phyloP scores from a whole-genome alignment of 2,329 filamentous ascomycete species.

The Penicillium sclerotiorum region DNA sequence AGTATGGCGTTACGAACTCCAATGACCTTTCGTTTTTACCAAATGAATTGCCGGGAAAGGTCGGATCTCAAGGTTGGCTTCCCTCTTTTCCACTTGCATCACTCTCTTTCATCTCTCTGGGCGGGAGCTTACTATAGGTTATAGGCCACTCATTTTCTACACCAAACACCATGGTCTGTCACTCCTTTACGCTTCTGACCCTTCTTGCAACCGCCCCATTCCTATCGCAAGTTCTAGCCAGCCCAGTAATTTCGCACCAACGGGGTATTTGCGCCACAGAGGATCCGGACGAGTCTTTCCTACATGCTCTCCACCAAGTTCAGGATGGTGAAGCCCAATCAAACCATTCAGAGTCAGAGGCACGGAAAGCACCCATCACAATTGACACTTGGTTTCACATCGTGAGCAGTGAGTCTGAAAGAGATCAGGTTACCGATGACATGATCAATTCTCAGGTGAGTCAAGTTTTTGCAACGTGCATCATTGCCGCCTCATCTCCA shows the following conservation, averaged over 20 bases:
- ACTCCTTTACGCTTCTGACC: constrained; percentile 23
- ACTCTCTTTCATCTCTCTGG: constrained; percentile 2
- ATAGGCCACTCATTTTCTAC: constrained; percentile 12
- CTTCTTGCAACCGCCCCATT: constrained; percentile 21
- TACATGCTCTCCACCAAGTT: constrained; percentile 29
- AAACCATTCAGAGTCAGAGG: constrained; percentile 14
- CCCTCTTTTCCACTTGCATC: not conserved
- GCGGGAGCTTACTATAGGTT: too few species aligned
- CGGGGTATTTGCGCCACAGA: constrained; percentile 37
- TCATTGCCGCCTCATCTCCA: not conserved
- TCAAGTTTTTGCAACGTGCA: not conserved
- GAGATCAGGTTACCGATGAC: constrained; percentile 30
- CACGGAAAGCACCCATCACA: constrained; percentile 32
- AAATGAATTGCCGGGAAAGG: too few species aligned
- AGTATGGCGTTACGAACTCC: not conserved
- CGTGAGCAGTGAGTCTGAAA: constrained; percentile 36
- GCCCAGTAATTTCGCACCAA: constrained; percentile 15
- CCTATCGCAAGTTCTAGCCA: constrained; percentile 20
- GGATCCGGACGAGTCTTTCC: constrained; percentile 30
- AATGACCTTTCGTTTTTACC: not conserved
- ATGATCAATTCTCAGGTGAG: constrained; percentile 42
- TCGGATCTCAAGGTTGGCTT: too few species aligned
- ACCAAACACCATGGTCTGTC: constrained; percentile 28
- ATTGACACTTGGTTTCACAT: constrained; percentile 50
- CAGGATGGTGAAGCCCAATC: constrained; percentile 18